A percentile compares a stretch with the other conserved stretches of the same genome.
Conservation (phyloP, 139 green algal genomes). For the Chlamydomonas incerta region DNA sequence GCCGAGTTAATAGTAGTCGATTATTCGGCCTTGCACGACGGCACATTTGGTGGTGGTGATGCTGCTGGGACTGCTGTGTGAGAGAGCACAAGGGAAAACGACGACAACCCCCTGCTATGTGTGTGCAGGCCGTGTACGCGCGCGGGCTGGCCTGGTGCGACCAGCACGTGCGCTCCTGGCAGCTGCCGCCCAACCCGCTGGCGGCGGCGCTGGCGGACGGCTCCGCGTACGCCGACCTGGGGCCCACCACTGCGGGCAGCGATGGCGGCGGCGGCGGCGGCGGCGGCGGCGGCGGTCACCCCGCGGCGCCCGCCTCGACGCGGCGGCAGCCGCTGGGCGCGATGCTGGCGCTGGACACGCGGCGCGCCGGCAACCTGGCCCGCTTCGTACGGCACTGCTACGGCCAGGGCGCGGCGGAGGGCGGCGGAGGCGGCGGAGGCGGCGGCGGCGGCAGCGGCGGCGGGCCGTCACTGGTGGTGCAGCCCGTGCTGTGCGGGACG, state of each 20-base stretch:
- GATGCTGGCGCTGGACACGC: constrained; percentile 19
- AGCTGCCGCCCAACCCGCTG: constrained; percentile 34
- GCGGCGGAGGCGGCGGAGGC: no score
- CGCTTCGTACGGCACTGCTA: constrained; percentile 27
- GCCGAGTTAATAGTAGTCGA: no score
- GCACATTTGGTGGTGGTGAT: no score
- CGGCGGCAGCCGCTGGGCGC: background rate
- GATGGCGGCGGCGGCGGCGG: background rate
- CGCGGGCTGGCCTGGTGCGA: background rate
- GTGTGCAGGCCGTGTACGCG: background rate
- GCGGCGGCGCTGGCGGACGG: background rate
- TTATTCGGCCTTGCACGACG: no score
- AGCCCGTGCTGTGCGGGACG: constrained; percentile 10
- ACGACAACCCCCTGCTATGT: no score
- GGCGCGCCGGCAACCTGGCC: constrained; percentile 3
- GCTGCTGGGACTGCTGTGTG: no score
- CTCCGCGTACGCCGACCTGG: background rate
- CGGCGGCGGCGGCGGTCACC: no score
- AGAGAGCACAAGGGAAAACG: no score
- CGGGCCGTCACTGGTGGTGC: background rate
- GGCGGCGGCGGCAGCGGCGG: background rate
- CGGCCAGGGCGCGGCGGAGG: background rate
- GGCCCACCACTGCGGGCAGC: background rate
- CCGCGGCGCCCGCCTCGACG: background rate
- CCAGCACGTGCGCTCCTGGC: background rate